These are phyloP conservation scores for Gracilariopsis chorda DNA, from an alignment of 23 red algal genomes.

Conservation along the genomic window DNA sequence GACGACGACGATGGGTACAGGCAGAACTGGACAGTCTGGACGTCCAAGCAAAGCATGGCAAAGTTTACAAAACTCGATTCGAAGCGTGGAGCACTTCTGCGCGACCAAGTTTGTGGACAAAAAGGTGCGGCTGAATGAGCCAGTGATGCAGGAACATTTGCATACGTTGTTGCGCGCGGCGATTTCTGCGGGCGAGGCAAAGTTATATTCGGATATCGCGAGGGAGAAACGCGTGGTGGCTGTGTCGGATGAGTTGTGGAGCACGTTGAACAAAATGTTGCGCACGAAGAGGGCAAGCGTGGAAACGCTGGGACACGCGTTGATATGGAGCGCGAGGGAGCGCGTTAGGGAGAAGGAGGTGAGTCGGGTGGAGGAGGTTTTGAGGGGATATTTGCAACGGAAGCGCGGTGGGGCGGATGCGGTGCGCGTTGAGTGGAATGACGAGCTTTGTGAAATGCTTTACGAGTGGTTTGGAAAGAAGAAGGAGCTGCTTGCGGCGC, in stretches of 20 bases:
- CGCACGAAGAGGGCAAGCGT: slow-evolving; percentile 40
- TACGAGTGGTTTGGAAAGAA: slow-evolving; percentile 52
- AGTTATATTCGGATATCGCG: slow-evolving; percentile 34
- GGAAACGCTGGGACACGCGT: slow-evolving; percentile 50
- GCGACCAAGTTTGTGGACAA: slow-evolving; percentile 35
- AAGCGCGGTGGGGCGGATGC: slow-evolving; percentile 18
- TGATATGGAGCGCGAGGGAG: slow-evolving; percentile 48
- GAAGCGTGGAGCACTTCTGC: slow-evolving; percentile 27
- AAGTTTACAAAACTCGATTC: not conserved
- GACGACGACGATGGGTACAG: not conserved
- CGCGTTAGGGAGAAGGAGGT: slow-evolving; percentile 5
- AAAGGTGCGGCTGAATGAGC: slow-evolving; percentile 48
- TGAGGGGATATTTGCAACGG: slow-evolving; percentile 1
- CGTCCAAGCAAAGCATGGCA: not conserved
- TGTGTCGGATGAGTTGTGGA: slow-evolving; percentile 38
- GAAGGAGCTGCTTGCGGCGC: slow-evolving; percentile 40
- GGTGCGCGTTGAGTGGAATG: slow-evolving; percentile 17
- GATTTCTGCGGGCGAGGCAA: slow-evolving; percentile 23
- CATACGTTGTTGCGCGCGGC: slow-evolving; percentile 25
- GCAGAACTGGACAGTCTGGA: not conserved
- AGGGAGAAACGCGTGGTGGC: slow-evolving; percentile 30
- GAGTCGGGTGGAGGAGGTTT: not conserved
- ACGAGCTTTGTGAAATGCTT: slow-evolving; percentile 23
- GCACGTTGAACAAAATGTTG: not conserved
- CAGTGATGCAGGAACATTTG: slow-evolving; percentile 34